phyloP scores from a whole-genome alignment of 2,329 filamentous ascomycete species.

The Sporothrix globosa region DNA sequence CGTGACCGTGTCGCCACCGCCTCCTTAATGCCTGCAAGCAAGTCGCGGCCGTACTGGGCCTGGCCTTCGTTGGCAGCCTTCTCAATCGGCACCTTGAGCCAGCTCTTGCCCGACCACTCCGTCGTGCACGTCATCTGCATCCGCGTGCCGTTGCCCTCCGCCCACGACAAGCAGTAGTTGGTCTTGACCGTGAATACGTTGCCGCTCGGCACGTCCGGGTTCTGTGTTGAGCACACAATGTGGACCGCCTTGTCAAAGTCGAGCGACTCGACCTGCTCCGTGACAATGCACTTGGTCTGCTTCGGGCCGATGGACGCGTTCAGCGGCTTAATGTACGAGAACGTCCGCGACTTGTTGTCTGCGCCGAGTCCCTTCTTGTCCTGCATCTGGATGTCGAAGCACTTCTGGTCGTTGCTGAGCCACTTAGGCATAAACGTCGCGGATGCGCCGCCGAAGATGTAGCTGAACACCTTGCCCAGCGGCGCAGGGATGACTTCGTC shows the following conservation, averaged over 20 bases:
- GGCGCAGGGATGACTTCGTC: constrained; percentile 87
- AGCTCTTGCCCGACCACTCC: constrained; percentile 97
- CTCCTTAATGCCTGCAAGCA: constrained; percentile 73
- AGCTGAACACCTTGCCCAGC: constrained; percentile 84
- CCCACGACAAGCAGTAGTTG: constrained; percentile 93
- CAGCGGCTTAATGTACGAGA: constrained; percentile 90
- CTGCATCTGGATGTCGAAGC: constrained; percentile 81
- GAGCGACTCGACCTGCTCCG: constrained; percentile 78
- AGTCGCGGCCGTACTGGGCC: constrained; percentile 75
- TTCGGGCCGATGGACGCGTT: constrained; percentile 82
- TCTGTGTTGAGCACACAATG: constrained; percentile 81
- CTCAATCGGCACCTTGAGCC: constrained; percentile 95
- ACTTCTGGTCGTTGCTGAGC: constrained; percentile 85
- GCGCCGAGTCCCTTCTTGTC: constrained; percentile 77
- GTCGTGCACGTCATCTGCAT: constrained; percentile 86
- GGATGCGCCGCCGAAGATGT: constrained; percentile 83
- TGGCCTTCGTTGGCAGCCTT: constrained; percentile 94
- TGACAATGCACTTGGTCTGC: constrained; percentile 92
- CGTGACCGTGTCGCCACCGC: constrained; percentile 70
- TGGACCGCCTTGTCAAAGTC: constrained; percentile 87
- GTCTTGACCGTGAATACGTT: constrained; percentile 92
- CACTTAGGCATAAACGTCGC: constrained; percentile 83
- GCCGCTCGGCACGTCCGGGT: constrained; percentile 91
- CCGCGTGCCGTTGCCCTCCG: constrained; percentile 79
- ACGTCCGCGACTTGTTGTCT: constrained; percentile 74